Base-by-base conservation (phyloP, 495 filamentous ascomycete genomes). In the Aspergillus saccharolyticus region DNA sequence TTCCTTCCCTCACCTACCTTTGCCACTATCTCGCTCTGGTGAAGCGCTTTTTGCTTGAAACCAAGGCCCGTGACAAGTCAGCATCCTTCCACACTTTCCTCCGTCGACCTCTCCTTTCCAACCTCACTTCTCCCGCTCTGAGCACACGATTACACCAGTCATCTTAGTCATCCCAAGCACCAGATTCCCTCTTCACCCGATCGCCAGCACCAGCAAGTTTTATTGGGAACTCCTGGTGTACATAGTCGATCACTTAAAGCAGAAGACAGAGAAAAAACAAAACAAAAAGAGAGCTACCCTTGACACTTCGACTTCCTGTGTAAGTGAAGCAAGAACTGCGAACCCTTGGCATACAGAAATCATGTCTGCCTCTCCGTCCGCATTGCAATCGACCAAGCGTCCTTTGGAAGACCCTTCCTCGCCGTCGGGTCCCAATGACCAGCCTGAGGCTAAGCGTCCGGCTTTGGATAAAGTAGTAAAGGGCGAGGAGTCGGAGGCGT, bases 341-440 rank as follows among this genome's bases (percentile, higher is more conserved):
- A 64, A 68, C 59, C 53, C 42, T 39, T 55, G 55, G 50, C 52
- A 62, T 24, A 39, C 39, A 56, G 25, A 61, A 61, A 80, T 48
- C 45, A 86, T 86, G 83, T 86, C 83, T 62, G 81, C 81, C 53
- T 84, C 84, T 61, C 85, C 84, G 18, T 79, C 83, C 57, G 80
- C 78, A 54, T 73, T 80, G 59, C 82, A 80, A 63, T 86, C 86
- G 43, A 80, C 89, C 66, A 98, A 98, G 81, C 91, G 94, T 60
- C 94, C 94, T 59, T 85, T 97, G 51, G 94, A 98, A 80, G 94
- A 97, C 67, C 85, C 91, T 30, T 97, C 94, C 44, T 97, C 94
- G 3, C 91, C 94, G 4, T 94, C 91, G 22, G 90, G 89, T 18
- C 88, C 85, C 33, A 88, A 80, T 66, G 94, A 96, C 64, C 95